phyloP scores from a whole-genome alignment of 2,329 filamentous ascomycete genomes.

The Colletotrichum godetiae region DNA sequence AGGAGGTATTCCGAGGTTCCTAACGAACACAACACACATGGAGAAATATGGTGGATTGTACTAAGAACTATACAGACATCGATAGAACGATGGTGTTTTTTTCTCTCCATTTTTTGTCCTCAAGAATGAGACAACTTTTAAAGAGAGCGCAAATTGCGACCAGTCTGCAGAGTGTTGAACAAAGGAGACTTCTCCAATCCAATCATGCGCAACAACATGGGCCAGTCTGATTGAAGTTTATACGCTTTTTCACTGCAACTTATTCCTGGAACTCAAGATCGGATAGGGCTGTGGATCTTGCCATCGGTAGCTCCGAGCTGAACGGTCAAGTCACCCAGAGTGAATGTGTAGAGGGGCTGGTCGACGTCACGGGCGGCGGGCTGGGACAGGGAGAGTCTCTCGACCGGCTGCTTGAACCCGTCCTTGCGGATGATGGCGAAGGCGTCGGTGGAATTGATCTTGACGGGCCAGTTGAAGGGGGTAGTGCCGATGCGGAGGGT shows the following conservation, averaged over 20 bases:
- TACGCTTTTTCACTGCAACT: too few relatives aligned
- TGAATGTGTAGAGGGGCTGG: neutral
- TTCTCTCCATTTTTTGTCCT: neutral
- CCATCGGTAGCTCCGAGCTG: neutral
- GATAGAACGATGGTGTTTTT: neutral
- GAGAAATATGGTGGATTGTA: neutral
- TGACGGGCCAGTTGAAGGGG: neutral
- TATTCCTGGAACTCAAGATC: too few relatives aligned
- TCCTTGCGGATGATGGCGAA: neutral
- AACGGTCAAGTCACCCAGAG: neutral
- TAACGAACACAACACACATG: neutral
- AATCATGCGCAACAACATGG: too few relatives aligned
- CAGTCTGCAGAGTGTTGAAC: too few relatives aligned
- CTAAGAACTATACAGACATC: neutral
- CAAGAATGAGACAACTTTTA: too few relatives aligned
- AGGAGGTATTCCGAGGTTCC: too few relatives aligned
- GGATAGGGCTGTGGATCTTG: neutral
- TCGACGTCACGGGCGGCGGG: neutral
- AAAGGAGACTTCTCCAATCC: accelerated
- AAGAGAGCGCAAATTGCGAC: too few relatives aligned
- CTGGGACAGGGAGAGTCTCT: neutral
- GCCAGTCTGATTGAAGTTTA: too few relatives aligned
- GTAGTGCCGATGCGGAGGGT: neutral
- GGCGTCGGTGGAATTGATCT: neutral
- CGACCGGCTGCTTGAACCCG: neutral